Base-by-base conservation (phyloP, 805 yeast genomes). In the Isabelozyma rhagii region DNA sequence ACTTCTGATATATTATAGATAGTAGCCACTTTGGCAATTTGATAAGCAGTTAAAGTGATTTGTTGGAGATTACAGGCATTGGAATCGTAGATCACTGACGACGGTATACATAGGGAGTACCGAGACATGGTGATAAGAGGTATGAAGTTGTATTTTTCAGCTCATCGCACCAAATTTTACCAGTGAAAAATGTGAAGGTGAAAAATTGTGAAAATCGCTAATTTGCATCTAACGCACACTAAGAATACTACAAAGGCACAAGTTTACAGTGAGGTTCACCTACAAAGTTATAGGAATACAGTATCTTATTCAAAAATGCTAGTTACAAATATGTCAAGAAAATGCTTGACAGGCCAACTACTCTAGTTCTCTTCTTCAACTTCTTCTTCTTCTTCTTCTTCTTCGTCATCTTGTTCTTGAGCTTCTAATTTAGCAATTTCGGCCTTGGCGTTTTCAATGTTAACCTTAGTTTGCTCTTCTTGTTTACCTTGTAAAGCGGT, bases 391-490 rank as follows among this genome's bases (percentile, higher is more conserved):
- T 66, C 79, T 54, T 77, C 84, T 53, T 72, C 76, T 40, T 74
- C 60, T 39, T 56, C 67, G 17, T 21, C 25, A 21, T 21, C 25
- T 6, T 21, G 25, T 41, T 62, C 81, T 46, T 71, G 75, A 47
- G 78, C 79, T 62, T 85, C 85, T 53, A 89, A 70, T 63, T 84
- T 78, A 53, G 85, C 86, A 56, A 89, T 80, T 68, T 86, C 86
- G 49, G 84, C 85, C 73, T 89, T 84, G 46, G 94, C 96, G 55
- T 79, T 79, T 60, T 80, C 88, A 56, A 87, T 77, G 67, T 87
- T 86, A 68, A 81, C 80, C 66, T 83, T 80, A 52, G 97, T 89
- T 63, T 84, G 88, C 50, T 83, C 88, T 52, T 85, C 92, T 75
- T 90, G 96, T 71, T 84, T 83, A 45, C 78, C 76, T 68, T 79